These are phyloP conservation scores for Phoma herbarum DNA, from an alignment of 2,329 filamentous ascomycete genomes.

Conservation along the genomic window DNA sequence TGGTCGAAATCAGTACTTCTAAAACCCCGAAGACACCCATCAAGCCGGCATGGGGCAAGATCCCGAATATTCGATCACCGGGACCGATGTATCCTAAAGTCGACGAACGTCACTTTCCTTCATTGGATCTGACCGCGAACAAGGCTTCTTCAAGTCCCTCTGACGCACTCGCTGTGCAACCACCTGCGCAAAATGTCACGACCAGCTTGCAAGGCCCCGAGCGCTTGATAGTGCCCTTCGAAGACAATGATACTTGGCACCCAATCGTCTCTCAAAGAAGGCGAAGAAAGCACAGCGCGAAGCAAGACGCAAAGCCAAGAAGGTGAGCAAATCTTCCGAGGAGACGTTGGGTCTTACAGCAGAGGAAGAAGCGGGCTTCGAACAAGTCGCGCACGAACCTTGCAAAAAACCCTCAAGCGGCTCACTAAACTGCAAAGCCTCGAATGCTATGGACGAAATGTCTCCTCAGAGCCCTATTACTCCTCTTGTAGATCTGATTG, in stretches of 20 bases:
- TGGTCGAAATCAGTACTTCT: no score
- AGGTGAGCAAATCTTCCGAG: slow-evolving; percentile 9
- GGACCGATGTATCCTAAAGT: no score
- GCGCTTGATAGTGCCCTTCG: neutral
- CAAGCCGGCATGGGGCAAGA: neutral
- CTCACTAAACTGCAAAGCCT: neutral
- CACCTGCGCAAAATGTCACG: neutral
- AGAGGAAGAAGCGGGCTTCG: neutral
- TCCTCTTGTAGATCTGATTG: neutral
- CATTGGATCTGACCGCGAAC: neutral
- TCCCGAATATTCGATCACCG: no score
- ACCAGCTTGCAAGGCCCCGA: neutral
- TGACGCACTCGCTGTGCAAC: slow-evolving; percentile 1
- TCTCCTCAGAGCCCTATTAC: neutral
- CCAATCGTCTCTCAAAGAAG: slow-evolving; percentile 32
- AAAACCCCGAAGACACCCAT: neutral
- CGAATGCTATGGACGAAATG: neutral
- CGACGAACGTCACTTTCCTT: neutral
- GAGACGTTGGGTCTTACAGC: neutral
- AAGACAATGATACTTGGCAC: neutral
- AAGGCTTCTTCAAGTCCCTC: neutral
- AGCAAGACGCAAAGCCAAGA: slow-evolving; percentile 35
- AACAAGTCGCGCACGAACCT: neutral
- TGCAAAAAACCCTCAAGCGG: neutral
- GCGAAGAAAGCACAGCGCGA: slow-evolving; percentile 34